phyloP scores from a whole-genome alignment of 1,284 basidiomycete genomes.

The Athelia psychrophila region DNA sequence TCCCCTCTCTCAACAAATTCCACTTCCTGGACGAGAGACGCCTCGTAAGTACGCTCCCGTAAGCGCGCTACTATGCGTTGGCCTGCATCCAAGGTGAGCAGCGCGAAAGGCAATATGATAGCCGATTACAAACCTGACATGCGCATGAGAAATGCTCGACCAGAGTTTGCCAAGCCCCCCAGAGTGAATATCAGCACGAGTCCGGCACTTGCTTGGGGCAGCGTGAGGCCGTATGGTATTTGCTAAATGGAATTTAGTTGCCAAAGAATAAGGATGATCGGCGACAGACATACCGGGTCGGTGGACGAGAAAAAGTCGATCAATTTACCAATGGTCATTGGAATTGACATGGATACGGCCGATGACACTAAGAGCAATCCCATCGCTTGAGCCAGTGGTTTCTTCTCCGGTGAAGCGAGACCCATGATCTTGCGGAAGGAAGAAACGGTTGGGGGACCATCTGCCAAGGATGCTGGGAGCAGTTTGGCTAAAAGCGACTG shows the following conservation, averaged over 20 bases:
- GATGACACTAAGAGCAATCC: conserved; percentile 68
- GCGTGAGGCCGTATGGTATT: conserved; percentile 75
- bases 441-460: conserved; percentile 39
- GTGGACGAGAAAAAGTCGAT: conserved; percentile 87
- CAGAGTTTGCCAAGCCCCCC: conserved; percentile 87
- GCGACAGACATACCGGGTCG: conserved; percentile 53
- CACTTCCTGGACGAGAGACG: conserved; percentile 85
- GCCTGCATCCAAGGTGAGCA: conserved; percentile 44
- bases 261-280: conserved; percentile 2
- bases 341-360: conserved; percentile 86
- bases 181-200: conserved; percentile 83
- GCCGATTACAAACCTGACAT: conserved; percentile 56
- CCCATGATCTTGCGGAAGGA: conserved; percentile 73
- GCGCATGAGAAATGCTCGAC: conserved; percentile 87
- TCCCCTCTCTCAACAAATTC: conserved; percentile 92
- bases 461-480: neutral
- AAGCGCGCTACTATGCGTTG: conserved; percentile 92
- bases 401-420: conserved; percentile 78
- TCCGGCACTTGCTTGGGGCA: conserved; percentile 77
- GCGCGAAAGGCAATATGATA: neutral
- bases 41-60: conserved; percentile 80
- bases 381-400: conserved; percentile 69
- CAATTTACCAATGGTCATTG: conserved; percentile 86
- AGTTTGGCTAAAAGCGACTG: neutral
- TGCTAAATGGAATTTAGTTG: conserved; percentile 40